Conservation (phyloP, 2,329 filamentous ascomycete genomes). For the Sporothrix humicola region DNA sequence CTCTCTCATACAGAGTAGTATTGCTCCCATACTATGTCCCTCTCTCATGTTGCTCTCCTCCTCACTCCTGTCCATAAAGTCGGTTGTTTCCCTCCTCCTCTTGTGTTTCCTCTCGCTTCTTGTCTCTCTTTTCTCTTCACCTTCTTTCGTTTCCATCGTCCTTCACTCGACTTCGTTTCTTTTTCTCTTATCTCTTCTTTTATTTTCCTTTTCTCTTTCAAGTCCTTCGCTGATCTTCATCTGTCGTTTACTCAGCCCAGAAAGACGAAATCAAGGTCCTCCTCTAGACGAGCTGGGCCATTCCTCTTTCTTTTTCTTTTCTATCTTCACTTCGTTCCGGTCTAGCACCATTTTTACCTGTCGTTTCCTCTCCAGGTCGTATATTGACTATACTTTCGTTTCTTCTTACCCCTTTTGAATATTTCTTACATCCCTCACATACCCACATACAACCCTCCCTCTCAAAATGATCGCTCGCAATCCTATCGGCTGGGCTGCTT, state of each 20-base stretch:
- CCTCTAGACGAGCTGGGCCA: conserved; percentile 14
- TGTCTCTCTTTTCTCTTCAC: background rate
- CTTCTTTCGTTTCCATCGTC: background rate
- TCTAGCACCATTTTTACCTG: background rate
- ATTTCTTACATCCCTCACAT: background rate
- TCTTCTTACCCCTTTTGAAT: background rate
- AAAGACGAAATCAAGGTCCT: background rate
- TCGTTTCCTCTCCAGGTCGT: conserved; percentile 19
- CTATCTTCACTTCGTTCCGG: background rate
- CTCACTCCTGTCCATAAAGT: conserved; percentile 25
- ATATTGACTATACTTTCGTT: conserved; percentile 14
- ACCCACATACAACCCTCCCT: background rate
- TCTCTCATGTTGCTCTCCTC: background rate
- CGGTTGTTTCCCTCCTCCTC: background rate
- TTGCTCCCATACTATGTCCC: background rate
- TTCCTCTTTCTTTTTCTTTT: background rate
- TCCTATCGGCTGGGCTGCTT: conserved; percentile 29
- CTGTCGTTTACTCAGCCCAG: background rate
- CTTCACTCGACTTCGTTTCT: background rate
- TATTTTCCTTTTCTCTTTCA: conserved; percentile 8
- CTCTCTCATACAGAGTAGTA: background rate
- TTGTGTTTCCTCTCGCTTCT: conserved; percentile 4
- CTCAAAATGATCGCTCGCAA: conserved; percentile 29
- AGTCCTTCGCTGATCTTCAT: background rate
- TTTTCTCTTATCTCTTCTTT: background rate